Conservation (phyloP, 75 land plant genomes). For the Isoetes taiwanensis region DNA sequence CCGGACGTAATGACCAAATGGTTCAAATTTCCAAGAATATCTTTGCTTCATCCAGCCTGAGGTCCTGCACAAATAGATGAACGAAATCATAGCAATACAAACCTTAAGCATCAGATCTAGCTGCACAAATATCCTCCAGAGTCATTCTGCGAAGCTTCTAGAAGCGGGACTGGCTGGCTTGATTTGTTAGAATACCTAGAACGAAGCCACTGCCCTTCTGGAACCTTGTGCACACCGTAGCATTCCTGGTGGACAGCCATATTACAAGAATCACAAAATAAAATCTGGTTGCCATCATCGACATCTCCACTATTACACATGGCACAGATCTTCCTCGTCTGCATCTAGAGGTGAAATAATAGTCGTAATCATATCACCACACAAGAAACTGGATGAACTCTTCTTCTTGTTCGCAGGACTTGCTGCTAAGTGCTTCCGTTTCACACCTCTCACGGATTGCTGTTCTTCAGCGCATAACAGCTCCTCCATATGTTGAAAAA, state of each 20-base stretch:
- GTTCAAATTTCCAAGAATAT: too few species aligned
- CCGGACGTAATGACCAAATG: too few species aligned
- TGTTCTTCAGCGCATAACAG: too few species aligned
- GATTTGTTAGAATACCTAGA: conserved; percentile 45
- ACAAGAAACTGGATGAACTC: conserved; percentile 28
- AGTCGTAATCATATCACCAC: conserved; percentile 45
- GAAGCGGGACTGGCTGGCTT: too few species aligned
- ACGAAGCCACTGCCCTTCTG: conserved; percentile 57
- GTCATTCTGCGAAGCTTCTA: too few species aligned
- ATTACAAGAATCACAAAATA: conserved; percentile 54
- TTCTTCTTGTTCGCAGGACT: conserved; percentile 59
- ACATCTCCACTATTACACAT: conserved; percentile 40
- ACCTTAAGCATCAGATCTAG: too few species aligned
- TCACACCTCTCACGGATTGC: conserved; percentile 7
- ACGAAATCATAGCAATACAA: too few species aligned
- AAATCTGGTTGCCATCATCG: conserved; percentile 30
- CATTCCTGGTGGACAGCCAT: conserved; percentile 79
- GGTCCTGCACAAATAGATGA: too few species aligned
- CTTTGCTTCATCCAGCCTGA: too few species aligned
- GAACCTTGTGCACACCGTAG: conserved; percentile 49
- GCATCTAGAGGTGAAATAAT: conserved; percentile 23
- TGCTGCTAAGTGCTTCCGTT: conserved; percentile 52
- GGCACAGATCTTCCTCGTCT: conserved; percentile 29
- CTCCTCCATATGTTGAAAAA: too few species aligned
- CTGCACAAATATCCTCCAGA: too few species aligned